Conservation (phyloP, 306 rosid species). For the Neltuma alba region DNA sequence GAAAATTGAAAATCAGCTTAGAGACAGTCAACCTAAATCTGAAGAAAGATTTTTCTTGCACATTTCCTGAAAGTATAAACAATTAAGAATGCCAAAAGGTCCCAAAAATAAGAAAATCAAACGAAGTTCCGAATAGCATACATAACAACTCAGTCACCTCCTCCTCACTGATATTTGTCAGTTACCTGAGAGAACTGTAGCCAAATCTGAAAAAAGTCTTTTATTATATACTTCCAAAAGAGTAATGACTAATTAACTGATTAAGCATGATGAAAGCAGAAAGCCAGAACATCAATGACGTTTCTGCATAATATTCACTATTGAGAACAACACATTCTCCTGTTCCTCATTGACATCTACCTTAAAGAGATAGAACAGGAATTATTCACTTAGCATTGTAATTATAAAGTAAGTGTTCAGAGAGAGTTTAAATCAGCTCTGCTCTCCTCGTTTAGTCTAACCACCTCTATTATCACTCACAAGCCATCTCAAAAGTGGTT, state of each 20-base stretch:
- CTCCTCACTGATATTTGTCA: background rate
- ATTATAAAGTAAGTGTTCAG: background rate
- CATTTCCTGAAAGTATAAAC: background rate
- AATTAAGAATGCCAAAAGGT: background rate
- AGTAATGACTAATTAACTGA: background rate
- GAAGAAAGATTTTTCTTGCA: background rate
- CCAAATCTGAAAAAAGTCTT: constrained; percentile 7
- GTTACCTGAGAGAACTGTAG: constrained; percentile 15
- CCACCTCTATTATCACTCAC: background rate
- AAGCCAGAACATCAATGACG: constrained; percentile 12
- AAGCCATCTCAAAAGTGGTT: background rate
- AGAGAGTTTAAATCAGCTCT: background rate
- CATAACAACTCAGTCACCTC: background rate
- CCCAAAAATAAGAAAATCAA: background rate
- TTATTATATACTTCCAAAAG: background rate
- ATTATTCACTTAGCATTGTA: background rate
- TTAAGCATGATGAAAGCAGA: background rate
- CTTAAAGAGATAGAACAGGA: background rate
- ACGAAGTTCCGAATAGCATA: constrained; percentile 20
- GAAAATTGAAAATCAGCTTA: constrained; percentile 25
- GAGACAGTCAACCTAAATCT: constrained; percentile 22
- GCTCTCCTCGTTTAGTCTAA: background rate
- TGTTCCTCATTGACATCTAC: background rate
- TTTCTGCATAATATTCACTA: constrained; percentile 1
- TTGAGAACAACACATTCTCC: background rate